These are phyloP conservation scores for Cryptococcus sp. DNA, from an alignment of 1,284 basidiomycete species.

Conservation along the genomic window DNA sequence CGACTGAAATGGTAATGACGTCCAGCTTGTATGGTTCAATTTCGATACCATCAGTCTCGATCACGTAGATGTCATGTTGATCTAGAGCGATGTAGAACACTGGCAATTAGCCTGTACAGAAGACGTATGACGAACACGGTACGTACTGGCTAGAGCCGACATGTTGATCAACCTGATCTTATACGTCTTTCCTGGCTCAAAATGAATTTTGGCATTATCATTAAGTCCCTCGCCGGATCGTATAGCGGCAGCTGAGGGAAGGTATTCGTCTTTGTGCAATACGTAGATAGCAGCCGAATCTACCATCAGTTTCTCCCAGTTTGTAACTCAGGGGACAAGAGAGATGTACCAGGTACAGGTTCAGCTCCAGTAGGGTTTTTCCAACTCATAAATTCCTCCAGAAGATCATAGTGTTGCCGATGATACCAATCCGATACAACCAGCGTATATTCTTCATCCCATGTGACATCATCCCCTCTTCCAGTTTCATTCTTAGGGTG, in stretches of 20 bases:
- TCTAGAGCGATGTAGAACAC: slow-evolving; percentile 85
- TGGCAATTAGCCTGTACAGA: slow-evolving; percentile 5
- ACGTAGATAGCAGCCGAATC: slow-evolving; percentile 83
- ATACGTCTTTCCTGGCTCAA: slow-evolving; percentile 69
- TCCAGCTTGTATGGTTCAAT: slow-evolving; percentile 66
- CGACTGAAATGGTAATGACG: slow-evolving; percentile 68
- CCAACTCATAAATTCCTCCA: slow-evolving; percentile 69
- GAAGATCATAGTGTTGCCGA: slow-evolving; percentile 58
- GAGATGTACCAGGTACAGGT: slow-evolving; percentile 66
- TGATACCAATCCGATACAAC: slow-evolving; percentile 79
- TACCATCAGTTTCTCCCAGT: slow-evolving; percentile 30
- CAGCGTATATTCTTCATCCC: slow-evolving; percentile 90
- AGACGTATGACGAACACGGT: not conserved
- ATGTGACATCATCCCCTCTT: slow-evolving; percentile 54
- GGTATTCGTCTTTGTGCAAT: slow-evolving; percentile 63
- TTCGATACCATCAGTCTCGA: slow-evolving; percentile 85
- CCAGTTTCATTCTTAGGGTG: slow-evolving; percentile 53
- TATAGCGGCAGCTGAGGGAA: slow-evolving; percentile 49
- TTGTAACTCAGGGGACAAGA: not conserved
- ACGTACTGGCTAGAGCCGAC: slow-evolving; percentile 48
- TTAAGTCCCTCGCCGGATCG: slow-evolving; percentile 60
- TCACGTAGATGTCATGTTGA: slow-evolving; percentile 83
- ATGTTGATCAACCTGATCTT: slow-evolving; percentile 74
- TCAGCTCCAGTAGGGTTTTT: slow-evolving; percentile 76
- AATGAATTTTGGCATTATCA: slow-evolving; percentile 78